phyloP scores from a whole-genome alignment of 2,329 filamentous ascomycete species.

The Lecanicillium sp. region DNA sequence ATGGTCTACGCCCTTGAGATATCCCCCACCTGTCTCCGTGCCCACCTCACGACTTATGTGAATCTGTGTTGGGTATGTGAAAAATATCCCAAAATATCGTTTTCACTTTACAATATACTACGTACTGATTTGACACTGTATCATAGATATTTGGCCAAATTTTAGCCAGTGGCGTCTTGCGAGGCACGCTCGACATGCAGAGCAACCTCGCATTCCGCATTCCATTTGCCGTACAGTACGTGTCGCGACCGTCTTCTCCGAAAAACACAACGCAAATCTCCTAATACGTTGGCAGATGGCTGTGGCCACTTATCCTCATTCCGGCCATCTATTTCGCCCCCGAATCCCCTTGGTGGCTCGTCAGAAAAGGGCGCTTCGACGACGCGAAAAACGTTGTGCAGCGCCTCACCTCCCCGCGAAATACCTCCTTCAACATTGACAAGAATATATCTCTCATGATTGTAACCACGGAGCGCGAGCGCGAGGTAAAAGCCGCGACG shows the following conservation, averaged over 20 bases:
- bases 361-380: slow-evolving; percentile 1
- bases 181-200: slow-evolving; percentile 17
- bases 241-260: too few species aligned
- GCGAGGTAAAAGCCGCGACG: slow-evolving; percentile 5
- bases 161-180: slow-evolving; percentile 24
- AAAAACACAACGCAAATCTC: too few species aligned
- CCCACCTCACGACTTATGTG: too few species aligned
- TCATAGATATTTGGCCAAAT: slow-evolving; percentile 27
- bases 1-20: slow-evolving; percentile 30
- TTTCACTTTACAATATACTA: slow-evolving; percentile 26
- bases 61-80: too few species aligned
- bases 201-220: slow-evolving; percentile 26
- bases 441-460: slow-evolving; percentile 7
- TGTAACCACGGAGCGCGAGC: slow-evolving; percentile 6
- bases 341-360: slow-evolving; percentile 23
- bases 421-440: slow-evolving; percentile 11
- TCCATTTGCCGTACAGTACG: slow-evolving; percentile 24
- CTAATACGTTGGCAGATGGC: slow-evolving; percentile 13
- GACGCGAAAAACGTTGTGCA: too few species aligned
- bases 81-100: too few species aligned
- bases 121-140: too few species aligned
- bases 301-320: slow-evolving; percentile 20
- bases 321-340: slow-evolving; percentile 19
- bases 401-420: slow-evolving; percentile 16
- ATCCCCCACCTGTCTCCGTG: slow-evolving; percentile 17